Conservation (phyloP, 1,139 yeast species). For the Pichia sp. region DNA sequence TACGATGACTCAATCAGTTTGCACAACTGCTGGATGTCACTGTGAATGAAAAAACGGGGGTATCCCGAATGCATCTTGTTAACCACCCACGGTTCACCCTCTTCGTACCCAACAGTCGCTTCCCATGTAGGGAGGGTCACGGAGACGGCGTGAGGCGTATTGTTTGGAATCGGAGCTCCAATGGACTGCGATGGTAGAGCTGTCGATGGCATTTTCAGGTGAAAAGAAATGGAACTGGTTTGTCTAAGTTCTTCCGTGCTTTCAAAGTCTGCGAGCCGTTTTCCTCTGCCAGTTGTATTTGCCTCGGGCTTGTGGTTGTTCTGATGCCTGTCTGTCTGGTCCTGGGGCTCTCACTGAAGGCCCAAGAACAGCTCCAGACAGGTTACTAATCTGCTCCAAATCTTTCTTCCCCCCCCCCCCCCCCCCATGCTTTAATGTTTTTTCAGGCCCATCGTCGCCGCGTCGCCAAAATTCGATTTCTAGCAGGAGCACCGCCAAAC, state of each 20-base stretch:
- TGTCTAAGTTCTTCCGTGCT: too few species aligned
- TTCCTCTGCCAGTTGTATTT: too few species aligned
- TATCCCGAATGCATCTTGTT: constrained; percentile 79
- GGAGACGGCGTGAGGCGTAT: constrained; percentile 88
- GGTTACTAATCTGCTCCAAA: not conserved
- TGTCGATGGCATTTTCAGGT: constrained; percentile 6
- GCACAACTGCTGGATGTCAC: constrained; percentile 60
- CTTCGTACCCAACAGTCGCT: constrained; percentile 87
- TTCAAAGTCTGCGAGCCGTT: too few species aligned
- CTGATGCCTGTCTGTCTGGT: too few species aligned
- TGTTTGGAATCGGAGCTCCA: constrained; percentile 83
- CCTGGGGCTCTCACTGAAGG: too few species aligned
- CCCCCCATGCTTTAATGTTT: not conserved
- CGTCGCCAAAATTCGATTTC: not conserved
- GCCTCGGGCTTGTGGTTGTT: too few species aligned
- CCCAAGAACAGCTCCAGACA: not conserved
- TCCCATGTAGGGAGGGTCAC: constrained; percentile 94
- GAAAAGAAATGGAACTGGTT: not conserved
- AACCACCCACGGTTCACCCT: constrained; percentile 83
- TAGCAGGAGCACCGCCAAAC: not conserved
- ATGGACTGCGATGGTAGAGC: constrained; percentile 39
- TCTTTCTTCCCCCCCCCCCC: not conserved
- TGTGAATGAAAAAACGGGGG: constrained; percentile 82
- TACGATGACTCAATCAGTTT: constrained; percentile 50
- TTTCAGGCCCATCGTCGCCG: not conserved